phyloP scores from a whole-genome alignment of 1,139 yeast species.

The Saccharomyces uvarum region DNA sequence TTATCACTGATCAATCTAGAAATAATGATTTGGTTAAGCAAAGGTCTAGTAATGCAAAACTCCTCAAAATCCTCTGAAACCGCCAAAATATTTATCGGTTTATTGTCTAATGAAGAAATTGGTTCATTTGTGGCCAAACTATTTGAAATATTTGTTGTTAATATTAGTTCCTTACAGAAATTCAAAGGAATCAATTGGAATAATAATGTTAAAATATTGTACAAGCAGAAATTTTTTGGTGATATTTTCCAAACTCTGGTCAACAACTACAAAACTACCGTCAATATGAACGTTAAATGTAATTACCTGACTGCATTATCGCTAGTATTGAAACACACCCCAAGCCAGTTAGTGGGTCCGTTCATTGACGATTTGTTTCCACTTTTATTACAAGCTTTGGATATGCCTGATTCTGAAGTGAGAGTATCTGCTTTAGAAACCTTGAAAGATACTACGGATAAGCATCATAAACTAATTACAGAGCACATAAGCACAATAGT shows the following conservation, averaged over 20 bases:
- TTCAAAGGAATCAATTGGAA: slow-evolving; percentile 45
- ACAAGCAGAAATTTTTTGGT: slow-evolving; percentile 72
- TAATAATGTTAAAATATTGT: slow-evolving; percentile 54
- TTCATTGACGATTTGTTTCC: slow-evolving; percentile 63
- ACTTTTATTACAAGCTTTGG: slow-evolving; percentile 57
- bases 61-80: slow-evolving; percentile 42
- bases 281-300: slow-evolving; percentile 32
- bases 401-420: slow-evolving; percentile 43
- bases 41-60: slow-evolving; percentile 57
- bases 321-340: slow-evolving; percentile 56
- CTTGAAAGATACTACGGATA: slow-evolving; percentile 45
- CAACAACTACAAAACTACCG: slow-evolving; percentile 31
- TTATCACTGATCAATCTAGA: slow-evolving; percentile 38
- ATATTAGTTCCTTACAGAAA: slow-evolving; percentile 52
- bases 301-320: slow-evolving; percentile 61
- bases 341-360: slow-evolving; percentile 51
- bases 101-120: slow-evolving; percentile 31
- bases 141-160: slow-evolving; percentile 58
- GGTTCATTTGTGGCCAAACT: slow-evolving; percentile 43
- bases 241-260: slow-evolving; percentile 45
- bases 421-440: slow-evolving; percentile 54
- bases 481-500: slow-evolving; percentile 51
- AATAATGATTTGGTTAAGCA: slow-evolving; percentile 57
- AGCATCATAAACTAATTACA: slow-evolving; percentile 43
- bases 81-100: slow-evolving; percentile 33